Evolutionary conservation across 1,139 yeast species (phyloP).

Genomic region (Candida tunisiensis): DNA sequence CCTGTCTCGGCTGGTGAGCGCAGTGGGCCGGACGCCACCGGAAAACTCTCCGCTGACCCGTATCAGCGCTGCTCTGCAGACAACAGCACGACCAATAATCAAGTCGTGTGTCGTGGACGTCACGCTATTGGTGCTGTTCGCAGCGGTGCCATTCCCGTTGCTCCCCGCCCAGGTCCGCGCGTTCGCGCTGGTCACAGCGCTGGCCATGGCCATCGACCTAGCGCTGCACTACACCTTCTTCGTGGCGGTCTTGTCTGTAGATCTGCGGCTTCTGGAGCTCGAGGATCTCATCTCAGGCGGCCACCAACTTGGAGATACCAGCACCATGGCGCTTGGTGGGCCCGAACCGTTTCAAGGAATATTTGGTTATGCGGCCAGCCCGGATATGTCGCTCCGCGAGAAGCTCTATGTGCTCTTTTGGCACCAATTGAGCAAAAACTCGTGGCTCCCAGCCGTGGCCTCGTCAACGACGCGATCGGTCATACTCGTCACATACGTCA

Average conservation of each 20-base stretch:
- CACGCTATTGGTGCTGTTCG: constrained; percentile 11
- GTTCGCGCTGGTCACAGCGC: constrained; percentile 21
- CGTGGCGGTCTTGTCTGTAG: constrained; percentile 48
- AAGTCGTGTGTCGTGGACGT: constrained; percentile 15
- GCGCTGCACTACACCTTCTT: constrained; percentile 45
- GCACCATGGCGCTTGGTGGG: too few species aligned
- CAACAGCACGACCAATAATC: constrained; percentile 21
- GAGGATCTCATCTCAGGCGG: constrained; percentile 35
- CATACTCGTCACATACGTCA: too few species aligned
- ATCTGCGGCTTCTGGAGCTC: constrained; percentile 44
- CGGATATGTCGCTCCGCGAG: too few species aligned
- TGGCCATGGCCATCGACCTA: constrained; percentile 38
- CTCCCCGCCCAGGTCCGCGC: constrained; percentile 19
- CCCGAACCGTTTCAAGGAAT: too few species aligned
- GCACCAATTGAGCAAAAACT: too few species aligned
- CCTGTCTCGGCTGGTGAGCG: constrained; percentile 25
- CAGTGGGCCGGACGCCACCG: constrained; percentile 25
- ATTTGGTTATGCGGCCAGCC: too few species aligned
- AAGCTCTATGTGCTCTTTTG: too few species aligned
- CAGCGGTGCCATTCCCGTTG: constrained; percentile 4
- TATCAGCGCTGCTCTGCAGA: constrained; percentile 19
- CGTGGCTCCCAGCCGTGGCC: too few species aligned
- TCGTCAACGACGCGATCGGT: too few species aligned
- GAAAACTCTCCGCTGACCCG: constrained; percentile 24
- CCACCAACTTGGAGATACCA: too few species aligned